Conservation (phyloP, 1,284 basidiomycete genomes). For the Tetrapyrgos nigripes region DNA sequence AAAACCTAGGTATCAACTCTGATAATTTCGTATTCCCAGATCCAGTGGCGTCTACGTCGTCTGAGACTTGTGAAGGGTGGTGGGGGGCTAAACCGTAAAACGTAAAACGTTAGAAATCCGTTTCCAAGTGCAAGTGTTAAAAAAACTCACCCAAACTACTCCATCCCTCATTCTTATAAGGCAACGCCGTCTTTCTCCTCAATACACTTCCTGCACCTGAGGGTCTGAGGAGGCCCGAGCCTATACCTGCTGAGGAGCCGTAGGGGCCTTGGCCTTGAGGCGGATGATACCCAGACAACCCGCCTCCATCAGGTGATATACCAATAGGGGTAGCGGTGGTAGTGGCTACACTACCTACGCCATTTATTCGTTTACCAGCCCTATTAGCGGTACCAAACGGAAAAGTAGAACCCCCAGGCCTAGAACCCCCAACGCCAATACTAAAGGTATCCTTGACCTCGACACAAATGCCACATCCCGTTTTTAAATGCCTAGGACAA, state of each 20-base stretch:
- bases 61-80: conserved; percentile 1
- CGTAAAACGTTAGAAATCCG: too few species aligned
- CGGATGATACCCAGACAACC: conserved; percentile 72
- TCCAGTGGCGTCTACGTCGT: conserved; percentile 37
- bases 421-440: conserved; percentile 24
- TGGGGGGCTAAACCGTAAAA: background rate
- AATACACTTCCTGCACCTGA: conserved; percentile 60
- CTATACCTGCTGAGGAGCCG: conserved; percentile 71
- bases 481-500: conserved; percentile 75
- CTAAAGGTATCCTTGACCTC: conserved; percentile 52
- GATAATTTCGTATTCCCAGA: conserved; percentile 69
- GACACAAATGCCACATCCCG: conserved; percentile 75
- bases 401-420: background rate
- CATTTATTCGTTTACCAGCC: background rate
- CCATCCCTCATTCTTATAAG: conserved; percentile 19
- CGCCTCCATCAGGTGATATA: conserved; percentile 49
- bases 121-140: too few species aligned
- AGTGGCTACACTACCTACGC: conserved; percentile 19
- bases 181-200: conserved; percentile 49
- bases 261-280: too few species aligned
- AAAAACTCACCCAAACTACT: background rate
- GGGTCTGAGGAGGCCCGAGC: conserved; percentile 65
- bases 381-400: background rate
- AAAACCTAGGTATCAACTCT: conserved; percentile 73
- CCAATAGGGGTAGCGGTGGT: conserved; percentile 40